Conservation (phyloP, 2,329 filamentous ascomycete genomes). For the Fusarium subtropicale region DNA sequence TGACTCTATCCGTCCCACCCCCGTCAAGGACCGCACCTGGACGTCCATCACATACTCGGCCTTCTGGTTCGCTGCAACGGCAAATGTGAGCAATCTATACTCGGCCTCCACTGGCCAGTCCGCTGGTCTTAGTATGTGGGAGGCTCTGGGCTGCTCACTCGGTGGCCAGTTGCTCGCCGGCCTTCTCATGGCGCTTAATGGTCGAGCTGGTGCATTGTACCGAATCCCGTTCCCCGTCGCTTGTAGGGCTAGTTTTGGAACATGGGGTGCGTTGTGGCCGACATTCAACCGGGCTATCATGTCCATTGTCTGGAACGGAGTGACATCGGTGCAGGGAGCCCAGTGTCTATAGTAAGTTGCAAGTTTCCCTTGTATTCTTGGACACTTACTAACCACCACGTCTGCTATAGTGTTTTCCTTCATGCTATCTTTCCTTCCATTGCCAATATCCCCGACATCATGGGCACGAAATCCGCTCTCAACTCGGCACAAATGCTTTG, state of each 20-base stretch:
- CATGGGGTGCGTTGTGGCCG: conserved; percentile 18
- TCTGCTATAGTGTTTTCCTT: conserved; percentile 3
- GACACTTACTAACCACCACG: fast-evolving
- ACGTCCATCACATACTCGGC: conserved; percentile 20
- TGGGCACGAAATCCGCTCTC: conserved; percentile 14
- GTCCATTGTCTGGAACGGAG: conserved; percentile 24
- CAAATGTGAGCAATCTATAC: conserved; percentile 13
- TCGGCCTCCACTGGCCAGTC: neutral
- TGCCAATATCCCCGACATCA: conserved; percentile 12
- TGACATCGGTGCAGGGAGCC: conserved; percentile 15
- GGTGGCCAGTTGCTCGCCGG: conserved; percentile 15
- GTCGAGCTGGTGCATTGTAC: conserved; percentile 7
- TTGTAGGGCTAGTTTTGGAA: conserved; percentile 13
- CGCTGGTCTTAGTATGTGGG: conserved; percentile 12
- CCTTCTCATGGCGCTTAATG: conserved; percentile 17
- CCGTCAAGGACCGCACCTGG: conserved; percentile 17
- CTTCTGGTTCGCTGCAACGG: conserved; percentile 1
- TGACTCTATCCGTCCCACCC: conserved; percentile 16
- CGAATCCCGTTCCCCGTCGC: conserved; percentile 14
- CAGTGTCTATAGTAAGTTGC: conserved; percentile 14
- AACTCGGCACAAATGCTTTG: conserved; percentile 23
- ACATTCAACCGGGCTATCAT: conserved; percentile 13
- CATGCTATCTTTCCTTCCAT: conserved; percentile 16
- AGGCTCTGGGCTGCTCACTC: conserved; percentile 4
- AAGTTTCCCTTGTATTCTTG: fast-evolving